These are phyloP conservation scores for Oryza meyeriana DNA, from an alignment of 176 grass and related monocot genomes.

Conservation along the genomic window DNA sequence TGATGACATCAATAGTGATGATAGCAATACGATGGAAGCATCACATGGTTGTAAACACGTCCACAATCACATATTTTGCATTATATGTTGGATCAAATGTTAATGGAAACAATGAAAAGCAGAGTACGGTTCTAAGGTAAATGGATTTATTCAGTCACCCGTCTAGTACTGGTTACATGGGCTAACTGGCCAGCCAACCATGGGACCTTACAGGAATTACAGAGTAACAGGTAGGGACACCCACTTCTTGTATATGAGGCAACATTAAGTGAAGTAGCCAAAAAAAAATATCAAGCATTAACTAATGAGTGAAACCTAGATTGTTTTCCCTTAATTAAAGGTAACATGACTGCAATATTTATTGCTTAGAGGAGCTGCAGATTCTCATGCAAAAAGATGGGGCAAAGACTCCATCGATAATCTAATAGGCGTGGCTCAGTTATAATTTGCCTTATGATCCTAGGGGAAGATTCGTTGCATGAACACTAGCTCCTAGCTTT, in stretches of 20 bases:
- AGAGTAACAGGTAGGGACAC: not conserved
- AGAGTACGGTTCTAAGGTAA: not conserved
- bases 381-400: not conserved
- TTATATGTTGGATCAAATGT: not conserved
- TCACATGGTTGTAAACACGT: not conserved
- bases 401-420: not conserved
- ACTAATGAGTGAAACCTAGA: not conserved
- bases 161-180: not conserved
- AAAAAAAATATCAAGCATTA: not conserved
- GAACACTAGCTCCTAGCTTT: not conserved
- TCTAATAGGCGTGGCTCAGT: not conserved
- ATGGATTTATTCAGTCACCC: not conserved
- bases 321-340: not conserved
- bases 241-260: too few relatives aligned
- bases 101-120: not conserved
- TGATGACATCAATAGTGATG: not conserved
- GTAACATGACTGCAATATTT: too few relatives aligned
- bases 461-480: not conserved
- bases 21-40: not conserved
- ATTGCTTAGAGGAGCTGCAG: not conserved
- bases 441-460: not conserved
- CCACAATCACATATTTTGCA: too few relatives aligned
- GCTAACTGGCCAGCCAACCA: not conserved
- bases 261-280: not conserved
- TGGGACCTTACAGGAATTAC: not conserved